Evolutionary conservation across 2,329 filamentous ascomycete species (phyloP).

Genomic region (Cercospora sesami): DNA sequence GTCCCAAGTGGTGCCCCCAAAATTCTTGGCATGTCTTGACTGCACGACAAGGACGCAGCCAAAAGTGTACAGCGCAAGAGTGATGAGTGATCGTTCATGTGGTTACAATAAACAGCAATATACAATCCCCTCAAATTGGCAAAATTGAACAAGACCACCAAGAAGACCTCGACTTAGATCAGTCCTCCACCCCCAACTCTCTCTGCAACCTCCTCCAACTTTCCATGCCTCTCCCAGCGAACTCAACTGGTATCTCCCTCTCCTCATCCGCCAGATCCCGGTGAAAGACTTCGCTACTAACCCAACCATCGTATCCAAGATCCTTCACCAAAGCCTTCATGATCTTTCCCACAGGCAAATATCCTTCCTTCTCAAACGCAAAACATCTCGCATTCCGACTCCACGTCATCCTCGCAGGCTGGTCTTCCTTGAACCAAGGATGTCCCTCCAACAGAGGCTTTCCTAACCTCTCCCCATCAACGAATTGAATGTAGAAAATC

Average conservation of each 20-base stretch:
- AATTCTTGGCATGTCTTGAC: not conserved
- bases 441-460: slow-evolving; percentile 59
- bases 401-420: slow-evolving; percentile 72
- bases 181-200: slow-evolving; percentile 5
- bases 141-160: too few relatives aligned
- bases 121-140: not conserved
- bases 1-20: not conserved
- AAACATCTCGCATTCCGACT: slow-evolving; percentile 73
- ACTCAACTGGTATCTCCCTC: not conserved
- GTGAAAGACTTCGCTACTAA: slow-evolving; percentile 68
- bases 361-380: slow-evolving; percentile 59
- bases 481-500: slow-evolving; percentile 74
- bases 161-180: not conserved
- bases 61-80: not conserved
- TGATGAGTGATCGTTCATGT: not conserved
- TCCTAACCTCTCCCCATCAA: slow-evolving; percentile 66
- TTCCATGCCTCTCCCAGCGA: slow-evolving; percentile 10
- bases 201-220: slow-evolving; percentile 16
- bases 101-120: not conserved
- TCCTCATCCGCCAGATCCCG: slow-evolving; percentile 39
- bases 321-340: slow-evolving; percentile 61
- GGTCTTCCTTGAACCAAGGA: slow-evolving; percentile 57
- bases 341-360: slow-evolving; percentile 65
- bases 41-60: not conserved
- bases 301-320: slow-evolving; percentile 66